Conservation (phyloP, 1,139 yeast species). For the Protomyces inouyei region DNA sequence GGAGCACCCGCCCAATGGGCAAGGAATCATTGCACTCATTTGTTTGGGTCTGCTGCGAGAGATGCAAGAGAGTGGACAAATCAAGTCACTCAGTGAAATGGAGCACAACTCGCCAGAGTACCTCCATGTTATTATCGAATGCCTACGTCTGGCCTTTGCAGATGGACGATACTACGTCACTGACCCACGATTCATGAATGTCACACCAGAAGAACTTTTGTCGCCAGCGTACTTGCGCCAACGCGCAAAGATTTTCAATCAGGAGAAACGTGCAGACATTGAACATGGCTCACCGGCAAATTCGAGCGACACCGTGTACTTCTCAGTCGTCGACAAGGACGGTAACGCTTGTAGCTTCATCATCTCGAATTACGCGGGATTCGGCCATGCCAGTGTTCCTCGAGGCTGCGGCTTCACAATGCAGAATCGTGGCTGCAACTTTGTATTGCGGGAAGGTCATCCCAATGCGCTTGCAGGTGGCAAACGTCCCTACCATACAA, state of each 20-base stretch:
- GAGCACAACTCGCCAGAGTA: slow-evolving; percentile 69
- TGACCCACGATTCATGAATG: slow-evolving; percentile 44
- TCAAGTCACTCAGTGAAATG: slow-evolving; percentile 46
- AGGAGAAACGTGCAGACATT: slow-evolving; percentile 44
- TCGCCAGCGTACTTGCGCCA: slow-evolving; percentile 46
- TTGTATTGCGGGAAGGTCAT: slow-evolving; percentile 56
- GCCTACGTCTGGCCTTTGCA: slow-evolving; percentile 66
- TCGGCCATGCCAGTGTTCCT: slow-evolving; percentile 71
- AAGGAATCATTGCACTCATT: slow-evolving; percentile 66
- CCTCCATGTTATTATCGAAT: slow-evolving; percentile 62
- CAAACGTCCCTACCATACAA: slow-evolving; percentile 78
- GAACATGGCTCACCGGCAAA: slow-evolving; percentile 58
- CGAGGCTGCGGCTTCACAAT: slow-evolving; percentile 63
- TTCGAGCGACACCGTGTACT: slow-evolving; percentile 72
- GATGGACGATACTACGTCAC: slow-evolving; percentile 73
- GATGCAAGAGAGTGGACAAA: slow-evolving; percentile 47
- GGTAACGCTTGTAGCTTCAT: slow-evolving; percentile 83
- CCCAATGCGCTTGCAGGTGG: slow-evolving; percentile 62
- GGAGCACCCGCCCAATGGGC: slow-evolving; percentile 83
- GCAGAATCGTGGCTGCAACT: slow-evolving; percentile 74
- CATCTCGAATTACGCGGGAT: slow-evolving; percentile 65
- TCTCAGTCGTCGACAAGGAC: slow-evolving; percentile 60
- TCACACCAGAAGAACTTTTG: slow-evolving; percentile 37
- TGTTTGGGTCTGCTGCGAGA: slow-evolving; percentile 63
- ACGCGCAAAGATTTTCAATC: slow-evolving; percentile 49